These are phyloP conservation scores for Fusarium decemcellulare DNA, from an alignment of 2,329 filamentous ascomycete species.

Conservation along the genomic window DNA sequence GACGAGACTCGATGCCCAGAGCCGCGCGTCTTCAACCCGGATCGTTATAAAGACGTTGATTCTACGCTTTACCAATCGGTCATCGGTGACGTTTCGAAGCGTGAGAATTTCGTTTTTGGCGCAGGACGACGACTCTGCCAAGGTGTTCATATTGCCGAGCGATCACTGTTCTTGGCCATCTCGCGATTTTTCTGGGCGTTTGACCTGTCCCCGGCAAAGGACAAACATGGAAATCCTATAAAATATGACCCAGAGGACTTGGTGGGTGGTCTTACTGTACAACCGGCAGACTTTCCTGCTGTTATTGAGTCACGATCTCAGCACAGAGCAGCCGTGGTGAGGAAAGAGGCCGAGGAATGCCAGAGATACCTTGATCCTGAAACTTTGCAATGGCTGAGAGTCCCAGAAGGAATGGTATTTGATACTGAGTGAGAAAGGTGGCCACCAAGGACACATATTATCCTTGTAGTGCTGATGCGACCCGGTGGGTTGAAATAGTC, in stretches of 20 bases:
- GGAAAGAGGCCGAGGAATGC: neutral
- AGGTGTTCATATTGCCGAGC: conserved; percentile 24
- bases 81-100: neutral
- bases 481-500: too few species aligned
- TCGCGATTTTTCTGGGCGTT: conserved; percentile 20
- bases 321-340: neutral
- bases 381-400: conserved; percentile 9
- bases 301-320: neutral
- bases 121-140: conserved; percentile 25
- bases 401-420: conserved; percentile 16
- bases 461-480: too few species aligned
- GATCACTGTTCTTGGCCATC: conserved; percentile 17
- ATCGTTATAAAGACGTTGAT: neutral
- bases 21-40: neutral
- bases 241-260: conserved; percentile 13
- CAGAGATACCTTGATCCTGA: neutral
- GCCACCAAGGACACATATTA: too few species aligned
- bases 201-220: conserved; percentile 1
- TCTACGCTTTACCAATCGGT: neutral
- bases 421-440: neutral
- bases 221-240: neutral
- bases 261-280: conserved; percentile 12
- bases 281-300: conserved; percentile 1
- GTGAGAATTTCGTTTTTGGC: conserved; percentile 25
- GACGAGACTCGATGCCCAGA: neutral